Percentiles rank a stretch among this genome's conserved stretches.
Evolutionary conservation across 805 yeast genomes (phyloP).

Genomic region (Brettanomyces sp.): DNA sequence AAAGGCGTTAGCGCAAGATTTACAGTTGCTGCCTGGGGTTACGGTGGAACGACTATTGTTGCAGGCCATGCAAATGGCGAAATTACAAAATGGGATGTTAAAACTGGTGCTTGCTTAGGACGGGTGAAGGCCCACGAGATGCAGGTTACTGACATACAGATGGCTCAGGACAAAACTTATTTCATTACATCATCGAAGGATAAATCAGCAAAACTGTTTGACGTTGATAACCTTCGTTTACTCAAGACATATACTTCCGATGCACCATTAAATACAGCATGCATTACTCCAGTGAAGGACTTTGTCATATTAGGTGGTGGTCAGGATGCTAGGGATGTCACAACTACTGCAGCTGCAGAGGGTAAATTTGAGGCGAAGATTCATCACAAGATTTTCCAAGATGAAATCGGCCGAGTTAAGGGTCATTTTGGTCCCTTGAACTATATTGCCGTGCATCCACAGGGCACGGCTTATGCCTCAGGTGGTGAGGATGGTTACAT

Average conservation of each 20-base stretch:
- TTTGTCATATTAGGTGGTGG: constrained; percentile 96
- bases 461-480: constrained; percentile 86
- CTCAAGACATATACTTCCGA: constrained; percentile 76
- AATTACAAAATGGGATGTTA: constrained; percentile 69
- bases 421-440: constrained; percentile 99
- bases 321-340: constrained; percentile 97
- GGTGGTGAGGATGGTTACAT: constrained; percentile 99
- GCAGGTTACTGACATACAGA: constrained; percentile 81
- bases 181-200: constrained; percentile 92
- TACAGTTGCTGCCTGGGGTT: constrained; percentile 82
- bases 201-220: constrained; percentile 69
- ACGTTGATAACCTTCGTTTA: constrained; percentile 63
- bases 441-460: constrained; percentile 88
- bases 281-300: constrained; percentile 88
- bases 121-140: constrained; percentile 64
- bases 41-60: constrained; percentile 61
- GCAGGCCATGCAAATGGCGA: constrained; percentile 86
- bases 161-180: constrained; percentile 77
- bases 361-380: constrained; percentile 97
- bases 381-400: constrained; percentile 89
- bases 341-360: constrained; percentile 88
- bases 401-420: constrained; percentile 92
- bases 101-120: constrained; percentile 60
- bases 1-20: constrained; percentile 44
- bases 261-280: constrained; percentile 92